A percentile compares a stretch with the other conserved stretches of the same genome.
Evolutionary conservation across 805 yeast genomes (phyloP).

Genomic region (Candida suzukii): DNA sequence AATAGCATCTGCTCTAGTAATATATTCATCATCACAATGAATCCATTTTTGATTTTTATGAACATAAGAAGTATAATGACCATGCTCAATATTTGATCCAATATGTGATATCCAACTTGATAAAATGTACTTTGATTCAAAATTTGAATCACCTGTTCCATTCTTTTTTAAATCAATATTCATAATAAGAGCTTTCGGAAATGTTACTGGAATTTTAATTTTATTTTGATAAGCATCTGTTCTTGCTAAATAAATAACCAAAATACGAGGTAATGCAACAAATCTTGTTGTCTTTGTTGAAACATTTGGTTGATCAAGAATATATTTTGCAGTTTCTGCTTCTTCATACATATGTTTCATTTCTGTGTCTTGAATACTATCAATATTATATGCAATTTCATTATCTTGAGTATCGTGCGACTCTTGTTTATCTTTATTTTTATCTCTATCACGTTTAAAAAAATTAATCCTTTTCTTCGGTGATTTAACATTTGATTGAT

Average conservation of each 20-base stretch:
- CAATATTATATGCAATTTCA: background rate
- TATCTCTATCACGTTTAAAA: slow-evolving; percentile 1
- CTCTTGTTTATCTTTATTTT: slow-evolving; percentile 8
- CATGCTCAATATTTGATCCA: slow-evolving; percentile 57
- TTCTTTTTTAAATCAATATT: slow-evolving; percentile 34
- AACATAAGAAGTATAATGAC: slow-evolving; percentile 69
- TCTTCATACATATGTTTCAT: slow-evolving; percentile 1
- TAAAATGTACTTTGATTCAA: slow-evolving; percentile 39
- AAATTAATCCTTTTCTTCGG: background rate
- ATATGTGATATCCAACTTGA: slow-evolving; percentile 64
- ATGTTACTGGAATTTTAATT: slow-evolving; percentile 16
- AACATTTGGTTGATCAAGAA: slow-evolving; percentile 17
- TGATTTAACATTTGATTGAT: background rate
- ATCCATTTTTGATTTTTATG: slow-evolving; percentile 57
- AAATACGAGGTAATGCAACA: slow-evolving; percentile 27
- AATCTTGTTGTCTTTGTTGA: slow-evolving; percentile 23
- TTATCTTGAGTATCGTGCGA: no score
- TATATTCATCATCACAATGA: slow-evolving; percentile 66
- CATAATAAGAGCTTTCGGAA: slow-evolving; percentile 12
- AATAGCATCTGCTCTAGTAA: slow-evolving; percentile 16
- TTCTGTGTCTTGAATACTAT: slow-evolving; percentile 1
- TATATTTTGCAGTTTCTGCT: slow-evolving; percentile 8
- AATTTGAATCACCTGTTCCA: slow-evolving; percentile 41
- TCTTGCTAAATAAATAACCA: slow-evolving; percentile 25
- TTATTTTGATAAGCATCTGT: slow-evolving; percentile 24